Percentiles rank a stretch among this genome's conserved stretches.
phyloP scores from a whole-genome alignment of 371 early-diverging fungal species.

The Smittium culicis region DNA sequence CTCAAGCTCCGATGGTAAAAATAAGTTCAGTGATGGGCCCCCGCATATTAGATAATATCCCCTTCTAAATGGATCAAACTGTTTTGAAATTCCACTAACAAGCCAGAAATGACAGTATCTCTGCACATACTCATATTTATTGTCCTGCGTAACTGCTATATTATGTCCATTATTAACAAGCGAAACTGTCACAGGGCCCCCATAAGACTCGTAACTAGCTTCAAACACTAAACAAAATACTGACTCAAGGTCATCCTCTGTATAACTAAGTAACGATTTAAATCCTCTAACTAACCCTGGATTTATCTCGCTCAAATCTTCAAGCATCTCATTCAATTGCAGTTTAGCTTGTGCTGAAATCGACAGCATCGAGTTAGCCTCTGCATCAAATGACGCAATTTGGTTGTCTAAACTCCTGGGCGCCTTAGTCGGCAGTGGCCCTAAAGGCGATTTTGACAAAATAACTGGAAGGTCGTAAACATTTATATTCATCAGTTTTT shows the following conservation, averaged over 20 bases:
- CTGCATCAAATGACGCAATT: neutral
- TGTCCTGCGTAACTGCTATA: slow-evolving; percentile 58
- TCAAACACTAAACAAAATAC: slow-evolving; percentile 73
- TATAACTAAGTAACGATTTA: slow-evolving; percentile 61
- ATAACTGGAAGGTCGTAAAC: slow-evolving; percentile 6
- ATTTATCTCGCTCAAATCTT: slow-evolving; percentile 25
- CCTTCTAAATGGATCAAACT: slow-evolving; percentile 77
- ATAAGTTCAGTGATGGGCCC: slow-evolving; percentile 77
- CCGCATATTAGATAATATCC: slow-evolving; percentile 89
- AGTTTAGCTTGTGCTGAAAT: slow-evolving; percentile 24
- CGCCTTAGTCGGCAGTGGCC: neutral
- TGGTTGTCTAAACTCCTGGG: neutral
- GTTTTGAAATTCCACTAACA: slow-evolving; percentile 53
- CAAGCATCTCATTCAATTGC: slow-evolving; percentile 31
- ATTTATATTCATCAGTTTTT: slow-evolving; percentile 57
- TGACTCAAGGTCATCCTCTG: slow-evolving; percentile 70
- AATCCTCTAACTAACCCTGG: slow-evolving; percentile 63
- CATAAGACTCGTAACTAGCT: slow-evolving; percentile 60
- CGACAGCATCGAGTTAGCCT: slow-evolving; percentile 20
- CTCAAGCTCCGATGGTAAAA: slow-evolving; percentile 92
- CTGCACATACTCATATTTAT: slow-evolving; percentile 64
- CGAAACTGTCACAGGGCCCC: slow-evolving; percentile 50
- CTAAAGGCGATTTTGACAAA: neutral
- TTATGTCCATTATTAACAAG: slow-evolving; percentile 55
- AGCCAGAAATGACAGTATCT: slow-evolving; percentile 67